Evolutionary conservation across 2,329 filamentous ascomycete genomes (phyloP), one percentile per base, ranked within the genome.

Genomic region (Mollisia scopiformis): DNA sequence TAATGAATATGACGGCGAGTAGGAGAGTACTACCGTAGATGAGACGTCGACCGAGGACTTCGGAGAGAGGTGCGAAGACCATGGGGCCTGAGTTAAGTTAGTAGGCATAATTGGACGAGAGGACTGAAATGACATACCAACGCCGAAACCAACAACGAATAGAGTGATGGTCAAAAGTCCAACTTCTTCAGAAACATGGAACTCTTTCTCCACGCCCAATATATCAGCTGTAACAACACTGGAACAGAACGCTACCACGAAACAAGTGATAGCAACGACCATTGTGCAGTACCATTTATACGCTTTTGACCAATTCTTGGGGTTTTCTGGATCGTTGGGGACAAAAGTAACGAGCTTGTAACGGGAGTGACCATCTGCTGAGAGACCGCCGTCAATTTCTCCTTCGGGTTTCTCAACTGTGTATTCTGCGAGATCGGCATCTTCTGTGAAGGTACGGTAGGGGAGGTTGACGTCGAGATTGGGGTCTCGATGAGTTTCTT

Each of bases 231-330:
- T 96, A 72, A 96, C 88, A 66, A 96, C 88, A 55, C 87, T 86
- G 52, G 88, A 92, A 25, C 81, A 80, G 59, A 92, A 86, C 3
- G 71, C 70, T 1, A 73, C 89, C 41, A 90, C 87, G 71, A 92
- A 92, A 71, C 89, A 92, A 1, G 88, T 91, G 23, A 84, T 64
- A 1, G 92, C 90, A 0, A 96, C 91, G 16, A 92, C 86, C 88
- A 96, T 92, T 25, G 92, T 97, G 71, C 86, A 88, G 71, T 88
- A 91, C 91, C 91, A 94, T 76, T 93, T 95, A 74, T 80, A 89
- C 1, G 77, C 79, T 74, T 92, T 92, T 59, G 83, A 86, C 90
- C 90, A 95, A 75, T 94, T 95, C 81, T 94, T 94, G 0, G 92
- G 91, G 70, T 94, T 94, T 65, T 88, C 89, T 0, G 85, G 84